Evolutionary conservation across 805 yeast genomes (phyloP).

Genomic region (Ogataea haglerorum): DNA sequence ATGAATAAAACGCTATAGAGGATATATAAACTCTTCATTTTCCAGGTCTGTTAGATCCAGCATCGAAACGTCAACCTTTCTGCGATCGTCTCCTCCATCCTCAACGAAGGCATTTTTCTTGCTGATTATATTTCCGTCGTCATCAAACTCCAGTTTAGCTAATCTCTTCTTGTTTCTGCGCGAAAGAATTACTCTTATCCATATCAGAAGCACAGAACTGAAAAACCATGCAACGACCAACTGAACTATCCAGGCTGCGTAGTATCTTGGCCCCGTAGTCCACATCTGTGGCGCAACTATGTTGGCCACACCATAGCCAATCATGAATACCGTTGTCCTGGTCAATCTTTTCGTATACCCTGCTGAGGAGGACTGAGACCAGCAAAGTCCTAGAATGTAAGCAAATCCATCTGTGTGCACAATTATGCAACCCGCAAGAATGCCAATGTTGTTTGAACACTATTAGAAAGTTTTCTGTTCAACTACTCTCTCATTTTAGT

Average conservation of each 20-base stretch:
- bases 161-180: background rate
- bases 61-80: background rate
- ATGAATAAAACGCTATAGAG: background rate
- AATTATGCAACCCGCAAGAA: background rate
- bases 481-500: constrained; percentile 36
- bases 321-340: background rate
- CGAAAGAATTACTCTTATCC: background rate
- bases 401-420: background rate
- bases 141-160: background rate
- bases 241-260: background rate
- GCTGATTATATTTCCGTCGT: background rate
- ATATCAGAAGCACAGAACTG: background rate
- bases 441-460: background rate
- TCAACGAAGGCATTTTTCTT: background rate
- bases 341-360: background rate
- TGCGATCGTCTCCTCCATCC: background rate
- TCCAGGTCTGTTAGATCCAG: background rate
- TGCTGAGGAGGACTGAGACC: background rate
- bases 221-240: background rate
- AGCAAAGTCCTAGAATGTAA: background rate
- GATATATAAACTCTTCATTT: background rate
- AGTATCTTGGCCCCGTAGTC: background rate
- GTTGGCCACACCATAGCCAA: background rate
- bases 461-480: constrained; percentile 39
- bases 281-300: background rate